phyloP scores from a whole-genome alignment of 1,284 basidiomycete species.

The Kwoniella shivajii region DNA sequence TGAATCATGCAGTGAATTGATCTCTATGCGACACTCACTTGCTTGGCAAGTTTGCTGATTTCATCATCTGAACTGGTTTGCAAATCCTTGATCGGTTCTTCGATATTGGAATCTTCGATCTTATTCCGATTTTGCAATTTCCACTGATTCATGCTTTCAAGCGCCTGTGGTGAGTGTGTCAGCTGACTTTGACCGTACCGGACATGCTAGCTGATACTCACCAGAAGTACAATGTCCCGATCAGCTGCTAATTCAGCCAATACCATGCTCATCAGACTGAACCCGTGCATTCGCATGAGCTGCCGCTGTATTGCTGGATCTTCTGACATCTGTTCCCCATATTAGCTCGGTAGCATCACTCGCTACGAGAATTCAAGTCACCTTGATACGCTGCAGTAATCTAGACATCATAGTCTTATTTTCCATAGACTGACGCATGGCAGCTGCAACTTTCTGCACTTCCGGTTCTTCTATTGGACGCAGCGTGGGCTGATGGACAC shows the following conservation, averaged over 20 bases:
- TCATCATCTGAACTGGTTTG: constrained; percentile 28
- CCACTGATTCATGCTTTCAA: constrained; percentile 76
- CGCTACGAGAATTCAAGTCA: constrained; percentile 46
- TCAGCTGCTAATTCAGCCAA: constrained; percentile 74
- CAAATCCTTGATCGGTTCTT: constrained; percentile 63
- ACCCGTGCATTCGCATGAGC: constrained; percentile 90
- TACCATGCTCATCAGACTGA: constrained; percentile 87
- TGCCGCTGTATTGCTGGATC: constrained; percentile 77
- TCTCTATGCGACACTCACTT: constrained; percentile 10
- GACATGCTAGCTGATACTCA: constrained; percentile 49
- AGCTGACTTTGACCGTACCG: constrained; percentile 1
- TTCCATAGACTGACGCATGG: constrained; percentile 79
- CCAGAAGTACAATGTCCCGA: constrained; percentile 69
- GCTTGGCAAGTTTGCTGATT: constrained; percentile 32
- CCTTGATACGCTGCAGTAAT: constrained; percentile 82
- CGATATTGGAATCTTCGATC: constrained; percentile 83
- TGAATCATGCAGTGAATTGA: neutral
- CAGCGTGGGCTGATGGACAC: constrained; percentile 57
- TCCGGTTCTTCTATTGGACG: constrained; percentile 76
- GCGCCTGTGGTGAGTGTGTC: constrained; percentile 58
- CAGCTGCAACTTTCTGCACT: constrained; percentile 86
- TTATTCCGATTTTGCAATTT: constrained; percentile 88
- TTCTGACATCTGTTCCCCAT: constrained; percentile 69
- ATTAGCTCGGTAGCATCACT: constrained; percentile 10
- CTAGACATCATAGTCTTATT: constrained; percentile 82